Evolutionary conservation across 768 basidiomycete species (phyloP).

Genomic region (Tylopilus subfusipes): DNA sequence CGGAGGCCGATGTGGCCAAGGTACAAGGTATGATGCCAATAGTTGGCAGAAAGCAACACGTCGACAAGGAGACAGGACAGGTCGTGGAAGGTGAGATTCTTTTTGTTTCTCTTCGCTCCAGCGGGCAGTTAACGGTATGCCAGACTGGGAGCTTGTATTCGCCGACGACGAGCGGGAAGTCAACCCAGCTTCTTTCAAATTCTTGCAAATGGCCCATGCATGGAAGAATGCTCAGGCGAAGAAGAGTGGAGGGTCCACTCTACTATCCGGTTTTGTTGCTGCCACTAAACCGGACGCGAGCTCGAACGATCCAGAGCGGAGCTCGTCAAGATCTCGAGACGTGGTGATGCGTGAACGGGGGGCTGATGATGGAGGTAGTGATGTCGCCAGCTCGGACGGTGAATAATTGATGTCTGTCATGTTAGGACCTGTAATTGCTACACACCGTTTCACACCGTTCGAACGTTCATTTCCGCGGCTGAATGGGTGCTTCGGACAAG

Average conservation of each 20-base stretch:
- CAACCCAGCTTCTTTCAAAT: slow-evolving; percentile 92
- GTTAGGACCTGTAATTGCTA: not conserved
- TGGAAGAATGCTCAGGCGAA: slow-evolving; percentile 67
- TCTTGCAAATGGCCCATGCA: slow-evolving; percentile 91
- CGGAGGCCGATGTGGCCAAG: slow-evolving; percentile 68
- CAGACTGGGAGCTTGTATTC: slow-evolving; percentile 95
- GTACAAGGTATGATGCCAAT: slow-evolving; percentile 94
- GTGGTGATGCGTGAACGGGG: slow-evolving; percentile 23
- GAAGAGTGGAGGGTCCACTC: slow-evolving; percentile 33
- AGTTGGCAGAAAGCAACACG: slow-evolving; percentile 77
- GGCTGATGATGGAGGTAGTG: slow-evolving; percentile 38
- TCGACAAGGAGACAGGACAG: slow-evolving; percentile 81
- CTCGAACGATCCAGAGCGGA: slow-evolving; percentile 2
- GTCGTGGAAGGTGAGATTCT: slow-evolving; percentile 76
- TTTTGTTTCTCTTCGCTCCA: not conserved
- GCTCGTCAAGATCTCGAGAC: slow-evolving; percentile 18
- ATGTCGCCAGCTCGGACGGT: slow-evolving; percentile 54
- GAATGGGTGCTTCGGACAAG: too few relatives aligned
- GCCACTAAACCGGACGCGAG: slow-evolving; percentile 26
- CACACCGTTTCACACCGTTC: too few relatives aligned
- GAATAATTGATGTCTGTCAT: slow-evolving; percentile 21
- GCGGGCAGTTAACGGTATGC: not conserved
- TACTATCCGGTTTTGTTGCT: slow-evolving; percentile 49
- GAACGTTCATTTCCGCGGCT: not conserved
- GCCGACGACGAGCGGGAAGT: slow-evolving; percentile 94